Percentiles rank a stretch among this genome's conserved stretches.
phyloP scores from a whole-genome alignment of 768 basidiomycete genomes.

The Lactarius indigo region DNA sequence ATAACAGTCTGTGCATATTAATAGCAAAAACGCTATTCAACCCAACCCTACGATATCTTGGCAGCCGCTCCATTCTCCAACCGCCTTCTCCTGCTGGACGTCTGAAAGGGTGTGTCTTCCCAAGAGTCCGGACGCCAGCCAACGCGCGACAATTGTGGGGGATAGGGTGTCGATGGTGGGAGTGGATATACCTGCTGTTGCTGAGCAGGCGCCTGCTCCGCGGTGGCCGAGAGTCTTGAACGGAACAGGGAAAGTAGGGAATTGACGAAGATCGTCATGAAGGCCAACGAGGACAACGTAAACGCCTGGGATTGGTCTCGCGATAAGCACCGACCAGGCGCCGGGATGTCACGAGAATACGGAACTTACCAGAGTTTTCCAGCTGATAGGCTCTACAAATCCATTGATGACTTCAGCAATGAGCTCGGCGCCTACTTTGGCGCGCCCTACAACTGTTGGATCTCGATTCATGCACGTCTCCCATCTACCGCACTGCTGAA shows the following conservation, averaged over 20 bases:
- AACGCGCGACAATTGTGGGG: conserved; percentile 18
- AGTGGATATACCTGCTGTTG: conserved; percentile 26
- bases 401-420: conserved; percentile 95
- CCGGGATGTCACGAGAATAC: conserved; percentile 12
- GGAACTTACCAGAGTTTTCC: conserved; percentile 84
- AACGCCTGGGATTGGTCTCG: conserved; percentile 49
- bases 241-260: conserved; percentile 76
- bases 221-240: conserved; percentile 49
- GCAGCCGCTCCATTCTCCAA: conserved; percentile 24
- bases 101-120: conserved; percentile 28
- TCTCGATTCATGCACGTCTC: conserved; percentile 95
- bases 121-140: conserved; percentile 21
- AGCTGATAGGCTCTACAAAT: conserved; percentile 95
- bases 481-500: conserved; percentile 83
- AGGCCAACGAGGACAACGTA: conserved; percentile 69
- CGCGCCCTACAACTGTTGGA: conserved; percentile 83
- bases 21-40: conserved; percentile 6
- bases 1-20: conserved; percentile 15
- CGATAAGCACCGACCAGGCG: conserved; percentile 18
- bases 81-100: conserved; percentile 26
- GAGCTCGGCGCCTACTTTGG: conserved; percentile 88
- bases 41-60: conserved; percentile 18
- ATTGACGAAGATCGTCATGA: conserved; percentile 78
- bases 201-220: conserved; percentile 22
- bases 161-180: conserved; percentile 22